phyloP scores from a whole-genome alignment of 1,284 basidiomycete species.

The Amylostereum chailletii region DNA sequence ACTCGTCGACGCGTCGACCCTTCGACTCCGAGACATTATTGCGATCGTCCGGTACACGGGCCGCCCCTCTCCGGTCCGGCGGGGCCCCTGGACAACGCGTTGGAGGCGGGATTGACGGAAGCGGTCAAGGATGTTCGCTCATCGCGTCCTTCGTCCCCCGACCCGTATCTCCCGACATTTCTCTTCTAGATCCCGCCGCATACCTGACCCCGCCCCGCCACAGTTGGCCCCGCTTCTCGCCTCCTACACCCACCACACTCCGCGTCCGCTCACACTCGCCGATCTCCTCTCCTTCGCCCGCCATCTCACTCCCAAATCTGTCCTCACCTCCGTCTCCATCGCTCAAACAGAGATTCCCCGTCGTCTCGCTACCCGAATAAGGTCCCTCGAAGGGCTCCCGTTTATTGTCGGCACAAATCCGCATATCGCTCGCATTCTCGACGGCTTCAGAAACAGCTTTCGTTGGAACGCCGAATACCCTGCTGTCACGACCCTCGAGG shows the following conservation, averaged over 20 bases:
- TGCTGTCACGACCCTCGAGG: conserved; percentile 53
- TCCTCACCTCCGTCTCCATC: conserved; percentile 62
- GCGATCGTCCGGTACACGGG: too few species aligned
- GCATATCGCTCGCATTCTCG: conserved; percentile 68
- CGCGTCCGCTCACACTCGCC: conserved; percentile 57
- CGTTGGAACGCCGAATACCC: conserved; percentile 65
- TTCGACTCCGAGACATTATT: too few species aligned
- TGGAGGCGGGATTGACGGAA: too few species aligned
- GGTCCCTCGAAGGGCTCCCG: conserved; percentile 62
- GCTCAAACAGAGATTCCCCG: conserved; percentile 67
- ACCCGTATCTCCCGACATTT: too few species aligned
- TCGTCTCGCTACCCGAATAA: conserved; percentile 62
- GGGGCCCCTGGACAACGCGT: too few species aligned
- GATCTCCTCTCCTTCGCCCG: conserved; percentile 66
- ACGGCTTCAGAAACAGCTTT: conserved; percentile 72
- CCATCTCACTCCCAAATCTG: conserved; percentile 59
- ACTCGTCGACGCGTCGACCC: too few species aligned
- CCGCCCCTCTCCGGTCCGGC: too few species aligned
- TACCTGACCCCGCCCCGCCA: conserved; percentile 21
- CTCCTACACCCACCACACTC: conserved; percentile 46
- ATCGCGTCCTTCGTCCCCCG: too few species aligned
- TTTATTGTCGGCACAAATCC: conserved; percentile 91
- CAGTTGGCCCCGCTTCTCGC: conserved; percentile 41
- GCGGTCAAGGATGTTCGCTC: too few species aligned
- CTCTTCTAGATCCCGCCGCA: conserved; percentile 4